Evolutionary conservation across 1,139 yeast genomes (phyloP), one percentile per base, ranked within the genome.

Genomic region (Hemisphaericaspora xylofermentans): DNA sequence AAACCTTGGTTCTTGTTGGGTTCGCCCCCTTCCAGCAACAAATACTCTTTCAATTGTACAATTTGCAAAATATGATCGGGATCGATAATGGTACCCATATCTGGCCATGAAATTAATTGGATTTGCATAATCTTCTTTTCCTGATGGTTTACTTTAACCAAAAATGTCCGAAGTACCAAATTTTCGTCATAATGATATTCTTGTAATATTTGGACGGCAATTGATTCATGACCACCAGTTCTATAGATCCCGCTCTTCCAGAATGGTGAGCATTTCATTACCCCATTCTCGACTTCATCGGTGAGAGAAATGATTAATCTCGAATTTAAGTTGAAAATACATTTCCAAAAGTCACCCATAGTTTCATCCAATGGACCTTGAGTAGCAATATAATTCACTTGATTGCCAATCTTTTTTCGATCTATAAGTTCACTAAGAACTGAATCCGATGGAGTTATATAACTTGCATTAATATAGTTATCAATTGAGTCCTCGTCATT

Each of bases 331-430:
- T 74, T 70, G 32, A 70, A 56, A 5, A 85, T 73, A 40, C 85
- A 84, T 51, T 80, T 78, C 94, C 95, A 88, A 56, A 88, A 88
- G 57, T 88, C 96, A 12, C 80, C 82, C 44, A 84, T 74, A 0
- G 96, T 86, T 17, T 82, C 78, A 2, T 82, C 80, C 31, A 88
- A 61, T 2, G 96, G 96, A 1, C 94, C 96, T 51, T 88, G 96
- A 0, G 95, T 84, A 0, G 95, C 96, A 48, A 88, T 83, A 56
- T 83, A 85, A 39, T 74, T 68, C 37, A 57, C 52, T 7, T 33
- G 33, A 24, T 31, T 19, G n/a, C 30, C 25, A 3, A 13, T 6
- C n/a, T 13, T 8, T 16, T 5, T 14, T 6, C 22, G 3, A 14
- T 28, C 25, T 4, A 21, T 17, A 27, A 27, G 27, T 2, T 28